Evolutionary conservation across 768 basidiomycete species (phyloP), one percentile per base, ranked within the genome.

Genomic region (Pleurotus ostreatus): DNA sequence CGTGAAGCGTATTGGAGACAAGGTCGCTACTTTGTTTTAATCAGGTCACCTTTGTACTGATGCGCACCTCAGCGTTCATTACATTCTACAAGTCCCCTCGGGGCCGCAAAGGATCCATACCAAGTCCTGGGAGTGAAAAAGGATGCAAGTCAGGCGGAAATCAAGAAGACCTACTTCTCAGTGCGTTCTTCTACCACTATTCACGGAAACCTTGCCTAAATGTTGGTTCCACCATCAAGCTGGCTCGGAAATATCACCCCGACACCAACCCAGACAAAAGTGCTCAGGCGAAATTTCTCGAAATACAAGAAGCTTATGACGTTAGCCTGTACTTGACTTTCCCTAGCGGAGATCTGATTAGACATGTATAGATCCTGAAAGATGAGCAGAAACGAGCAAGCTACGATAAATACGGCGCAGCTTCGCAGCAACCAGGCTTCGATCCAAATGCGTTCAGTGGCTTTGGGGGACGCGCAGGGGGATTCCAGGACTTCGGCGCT

Each of bases 271-370:
- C 93, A 41, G 92, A 96, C 73, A 89, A 92, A 65, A 79, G 78
- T 46, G 92, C 96, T 0, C 87, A 92, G 63, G 91, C 90, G 60
- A 92, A 91, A 68, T 99, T 99, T 69, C 80, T 95, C 15, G 96
- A 99, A 70, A 98, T 98, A 56, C 97, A 98, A 68, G 83, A 86
- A 63, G 97, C 97, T 9, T 99, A 98, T 74, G 97, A 98, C 71
- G 63, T 62, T 40, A 57, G 58, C 59, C 57, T 58, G 37, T 40
- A 54, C 59, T 56, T 25, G 6, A 15, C 41, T 40, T 23, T 53
- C 18, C 37, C 22, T 41, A n/a, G 37, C 30, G 15, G 13, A 30
- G 18, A 22, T 41, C 9, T 40, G 22, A 16, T n/a, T 18, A 3
- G 26, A 43, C n/a, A 13, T 58, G 54, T 65, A 49, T 57, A 98